phyloP scores from a whole-genome alignment of 2,329 filamentous ascomycete genomes.

The Chaetomium sp. region DNA sequence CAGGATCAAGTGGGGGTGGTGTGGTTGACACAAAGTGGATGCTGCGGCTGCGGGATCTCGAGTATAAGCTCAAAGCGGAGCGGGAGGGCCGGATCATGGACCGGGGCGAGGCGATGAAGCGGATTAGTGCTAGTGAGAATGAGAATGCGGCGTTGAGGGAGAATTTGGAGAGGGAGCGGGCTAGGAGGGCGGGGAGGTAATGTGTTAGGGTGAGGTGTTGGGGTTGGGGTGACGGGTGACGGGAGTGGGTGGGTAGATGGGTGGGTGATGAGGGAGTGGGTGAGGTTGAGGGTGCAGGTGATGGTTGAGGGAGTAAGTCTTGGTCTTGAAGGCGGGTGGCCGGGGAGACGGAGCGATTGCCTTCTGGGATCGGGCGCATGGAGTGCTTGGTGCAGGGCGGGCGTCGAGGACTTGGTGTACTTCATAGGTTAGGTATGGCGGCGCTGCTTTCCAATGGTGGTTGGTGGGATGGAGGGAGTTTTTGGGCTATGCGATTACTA shows the following conservation, averaged over 20 bases:
- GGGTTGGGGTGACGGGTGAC: neutral
- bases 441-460: neutral
- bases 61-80: conserved; percentile 86
- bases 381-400: neutral
- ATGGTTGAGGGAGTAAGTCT: neutral
- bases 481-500: conserved; percentile 4
- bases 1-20: neutral
- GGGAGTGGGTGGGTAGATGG: neutral
- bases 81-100: conserved; percentile 84
- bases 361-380: neutral
- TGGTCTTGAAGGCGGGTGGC: neutral
- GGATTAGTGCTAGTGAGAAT: conserved; percentile 43
- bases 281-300: too few relatives aligned
- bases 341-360: neutral
- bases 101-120: conserved; percentile 76
- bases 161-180: conserved; percentile 33
- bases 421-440: neutral
- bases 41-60: conserved; percentile 80
- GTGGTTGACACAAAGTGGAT: conserved; percentile 76
- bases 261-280: too few relatives aligned
- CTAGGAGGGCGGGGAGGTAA: conserved; percentile 26
- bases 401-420: neutral
- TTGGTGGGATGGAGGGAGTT: neutral
- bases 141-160: conserved; percentile 35
- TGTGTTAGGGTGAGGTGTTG: neutral